Evolutionary conservation across 441 rosid genomes (phyloP).

Genomic region (Populus trichocarpa): DNA sequence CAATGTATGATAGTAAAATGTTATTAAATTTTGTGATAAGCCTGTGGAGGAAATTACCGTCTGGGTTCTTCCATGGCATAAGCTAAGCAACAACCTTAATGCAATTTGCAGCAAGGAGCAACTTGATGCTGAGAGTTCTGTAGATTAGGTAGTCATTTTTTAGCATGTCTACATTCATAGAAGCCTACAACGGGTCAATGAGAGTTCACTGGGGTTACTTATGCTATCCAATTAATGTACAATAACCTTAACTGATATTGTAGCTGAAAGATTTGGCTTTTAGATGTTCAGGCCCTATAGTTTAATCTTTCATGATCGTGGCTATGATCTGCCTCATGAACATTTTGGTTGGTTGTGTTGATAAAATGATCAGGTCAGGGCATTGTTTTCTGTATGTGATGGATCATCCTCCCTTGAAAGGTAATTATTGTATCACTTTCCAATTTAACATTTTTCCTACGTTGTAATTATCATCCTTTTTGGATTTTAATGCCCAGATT

Average conservation of each 20-base stretch:
- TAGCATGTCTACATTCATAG: constrained; percentile 45
- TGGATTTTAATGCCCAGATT: neutral
- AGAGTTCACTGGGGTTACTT: constrained; percentile 35
- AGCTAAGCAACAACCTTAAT: constrained; percentile 30
- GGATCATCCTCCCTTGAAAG: constrained; percentile 24
- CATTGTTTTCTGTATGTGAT: constrained; percentile 9
- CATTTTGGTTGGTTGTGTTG: neutral
- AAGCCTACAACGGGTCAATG: constrained; percentile 29
- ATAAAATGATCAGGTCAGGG: neutral
- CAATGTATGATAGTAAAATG: constrained; percentile 46
- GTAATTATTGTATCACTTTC: constrained; percentile 8
- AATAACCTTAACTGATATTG: constrained; percentile 50
- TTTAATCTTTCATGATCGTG: constrained; percentile 28
- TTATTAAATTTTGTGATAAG: constrained; percentile 52
- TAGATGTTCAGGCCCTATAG: constrained; percentile 36
- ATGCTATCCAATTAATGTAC: constrained; percentile 48
- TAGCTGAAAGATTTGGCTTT: constrained; percentile 40
- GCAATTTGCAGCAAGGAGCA: constrained; percentile 43
- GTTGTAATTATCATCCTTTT: neutral
- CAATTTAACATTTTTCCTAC: neutral
- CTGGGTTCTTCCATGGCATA: constrained; percentile 35
- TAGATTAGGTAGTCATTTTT: constrained; percentile 70
- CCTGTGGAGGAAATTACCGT: constrained; percentile 25
- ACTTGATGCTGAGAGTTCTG: constrained; percentile 40
- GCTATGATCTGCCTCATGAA: constrained; percentile 2